Evolutionary conservation across 2,329 filamentous ascomycete species (phyloP), one percentile per base, ranked within the genome.

Genomic region (Aspergillus nomiae): DNA sequence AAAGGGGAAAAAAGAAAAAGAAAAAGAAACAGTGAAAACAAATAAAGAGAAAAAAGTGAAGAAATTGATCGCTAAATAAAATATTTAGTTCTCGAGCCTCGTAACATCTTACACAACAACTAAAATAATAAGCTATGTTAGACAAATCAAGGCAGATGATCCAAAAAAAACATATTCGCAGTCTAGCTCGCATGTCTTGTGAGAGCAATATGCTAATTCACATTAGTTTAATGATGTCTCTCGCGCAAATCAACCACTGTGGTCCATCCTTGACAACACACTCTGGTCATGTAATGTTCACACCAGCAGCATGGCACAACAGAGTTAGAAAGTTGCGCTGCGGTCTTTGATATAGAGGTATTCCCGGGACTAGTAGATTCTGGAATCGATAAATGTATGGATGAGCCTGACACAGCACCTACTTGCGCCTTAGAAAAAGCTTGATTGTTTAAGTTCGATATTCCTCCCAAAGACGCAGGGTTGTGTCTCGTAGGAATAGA

Each of bases 261-360:
- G 12, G 87, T 86, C 77, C 89, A 89, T 9, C 89, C 89, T 12
- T 88, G 84, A 73, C 90, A 92, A 76, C 90, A 92, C 62, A 78
- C 80, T 16, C 84, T 89, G 67, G 82, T 88, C 89, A 92, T 91
- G 56, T 85, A 84, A 77, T 92, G 90, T 50, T 81, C 81, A 73
- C 90, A 92, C 90, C 90, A 92, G 10, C 89, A 89, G 73, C 89
- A 92, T 67, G 85, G 86, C 30, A 90, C 86, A 71, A 84, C 67
- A 11, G 69, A 60, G 51, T 12, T 24, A 28, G 60, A 53, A n/a
- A 55, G 51, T 24, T 59, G 30, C n/a, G 30, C 10, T 14, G 7
- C 26, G 26, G 28, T 26, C 38, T 16, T 38, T 28, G 32, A 24
- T 43, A 51, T 61, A 24, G 64, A 62, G 10, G 60, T 60, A 34